A percentile compares a stretch with the other conserved stretches of the same genome.
Conservation (phyloP, 2,329 filamentous ascomycete genomes). For the Claviceps monticola region DNA sequence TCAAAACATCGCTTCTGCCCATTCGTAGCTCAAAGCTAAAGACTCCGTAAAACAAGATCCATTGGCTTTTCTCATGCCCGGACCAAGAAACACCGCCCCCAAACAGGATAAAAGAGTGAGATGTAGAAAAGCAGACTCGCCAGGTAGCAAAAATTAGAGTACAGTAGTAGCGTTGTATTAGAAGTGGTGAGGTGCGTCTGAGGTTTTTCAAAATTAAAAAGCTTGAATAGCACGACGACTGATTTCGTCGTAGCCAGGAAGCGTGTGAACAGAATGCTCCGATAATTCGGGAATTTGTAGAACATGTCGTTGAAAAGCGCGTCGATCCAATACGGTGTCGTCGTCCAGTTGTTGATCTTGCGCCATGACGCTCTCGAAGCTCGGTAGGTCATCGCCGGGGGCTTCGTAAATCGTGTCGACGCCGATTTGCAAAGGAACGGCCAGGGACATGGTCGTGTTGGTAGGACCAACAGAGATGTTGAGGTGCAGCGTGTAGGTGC, state of each 20-base stretch:
- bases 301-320: conserved; percentile 22
- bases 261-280: conserved; percentile 17
- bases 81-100: not conserved
- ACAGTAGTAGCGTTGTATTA: not conserved
- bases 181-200: no score
- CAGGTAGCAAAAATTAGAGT: not conserved
- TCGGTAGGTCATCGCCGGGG: conserved; percentile 26
- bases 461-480: conserved; percentile 28
- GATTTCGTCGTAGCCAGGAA: conserved; percentile 27
- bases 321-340: conserved; percentile 29
- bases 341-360: conserved; percentile 27
- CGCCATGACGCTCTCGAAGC: conserved; percentile 34
- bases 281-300: conserved; percentile 20
- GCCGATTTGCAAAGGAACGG: conserved; percentile 37
- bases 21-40: not conserved
- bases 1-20: not conserved
- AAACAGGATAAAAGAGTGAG: not conserved
- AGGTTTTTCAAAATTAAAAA: not conserved
- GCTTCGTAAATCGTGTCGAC: conserved; percentile 25
- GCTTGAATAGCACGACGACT: conserved; percentile 13
- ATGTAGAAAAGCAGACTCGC: no score
- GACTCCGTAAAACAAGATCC: not conserved
- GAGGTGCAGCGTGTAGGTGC: conserved; percentile 39
- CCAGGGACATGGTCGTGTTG: conserved; percentile 29
- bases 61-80: not conserved